Base-by-base conservation (phyloP, 257 asterid genomes). In the Marsdenia floribunda region DNA sequence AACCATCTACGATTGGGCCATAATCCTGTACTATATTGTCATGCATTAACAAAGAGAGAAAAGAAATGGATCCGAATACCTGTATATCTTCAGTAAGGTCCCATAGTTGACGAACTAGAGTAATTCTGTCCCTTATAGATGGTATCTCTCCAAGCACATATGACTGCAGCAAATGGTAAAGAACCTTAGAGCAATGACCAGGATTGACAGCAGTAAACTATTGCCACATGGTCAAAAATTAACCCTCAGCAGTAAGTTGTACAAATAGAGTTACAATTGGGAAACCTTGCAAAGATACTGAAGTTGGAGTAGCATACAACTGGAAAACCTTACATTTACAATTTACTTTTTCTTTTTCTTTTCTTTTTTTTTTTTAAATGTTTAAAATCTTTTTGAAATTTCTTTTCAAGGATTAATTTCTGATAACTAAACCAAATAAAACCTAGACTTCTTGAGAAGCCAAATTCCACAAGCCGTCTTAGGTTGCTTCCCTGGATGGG, bases 81-180 rank as follows among this genome's bases (percentile, higher is more conserved):
- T 92, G 78, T 79, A 92, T 87, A 77, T 92, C 97, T 69, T 72
- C 89, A 24, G 97, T 90, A 73, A 90, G 97, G 75, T 88, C 91
- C 99, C 97, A 94, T 60, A 94, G 96, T 79, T 90, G 97, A 78
- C 97, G 99, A 73, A 90, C 96, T 33, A 89, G 88, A 42, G 96
- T 87, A 77, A 92, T 92, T 84, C 97, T 89, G 89, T 90, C 98
- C 85, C 89, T 81, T 29, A 89, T 63, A 75, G n/a, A n/a, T n/a
- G n/a, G n/a, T n/a, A n/a, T n/a, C n/a, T n/a, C n/a, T n/a, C n/a
- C n/a, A n/a, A n/a, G n/a, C n/a, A n/a, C n/a, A n/a, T n/a, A n/a
- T n/a, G n/a, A n/a, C n/a, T n/a, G n/a, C n/a, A n/a, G n/a, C n/a
- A n/a, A n/a, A n/a, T n/a, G n/a, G n/a, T n/a, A n/a, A n/a, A n/a